Base-by-base conservation (phyloP, 2,329 filamentous ascomycete genomes). In the Graphilbum sp. region DNA sequence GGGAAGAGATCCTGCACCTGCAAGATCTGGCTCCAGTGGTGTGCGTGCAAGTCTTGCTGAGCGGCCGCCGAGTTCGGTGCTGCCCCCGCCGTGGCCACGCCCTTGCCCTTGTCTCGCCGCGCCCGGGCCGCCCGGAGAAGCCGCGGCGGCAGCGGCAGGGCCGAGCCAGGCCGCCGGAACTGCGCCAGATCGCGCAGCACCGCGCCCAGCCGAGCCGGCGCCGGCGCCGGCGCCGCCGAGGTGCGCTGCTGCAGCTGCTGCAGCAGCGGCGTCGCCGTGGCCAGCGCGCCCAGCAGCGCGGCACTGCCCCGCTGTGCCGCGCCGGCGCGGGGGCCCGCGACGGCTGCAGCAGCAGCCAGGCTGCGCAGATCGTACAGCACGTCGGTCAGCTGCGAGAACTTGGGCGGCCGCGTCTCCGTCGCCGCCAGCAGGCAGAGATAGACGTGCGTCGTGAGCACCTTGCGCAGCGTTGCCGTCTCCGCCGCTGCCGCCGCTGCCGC, bases 1-100 rank as follows among this genome's bases (percentile, higher is more conserved):
- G 88, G 85, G 51, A 96, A 95, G 0, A 96, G 64, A 52, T 98
- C 88, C 52, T 94, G 86, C n/a, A 98, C 69, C 54, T 92, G 84
- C 0, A 80, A 80, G 37, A 96, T 75, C 35, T 88, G 72, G 48
- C 80, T 87, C 72, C 92, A 79, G 32, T 68, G 76, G 55, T 94
- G 85, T 18, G 88, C 61, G 50, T 90, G 83, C 25, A 87, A 62
- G n/a, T n/a, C n/a, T n/a, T n/a, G n/a, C n/a, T n/a, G n/a, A n/a
- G n/a, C n/a, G n/a, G n/a, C n/a, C n/a, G n/a, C n/a, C n/a, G n/a
- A n/a, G n/a, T n/a, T n/a, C n/a, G n/a, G n/a, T n/a, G n/a, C n/a
- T n/a, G n/a, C n/a, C n/a, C n/a, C n/a, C n/a, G 10, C 5, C 13
- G 41, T 41, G 41, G 57, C 59, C 12, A 56, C 53, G 3, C 59